Evolutionary conservation across 768 basidiomycete species (phyloP), one percentile per base, ranked within the genome.

Genomic region (Trichaptum fuscoviolaceum): DNA sequence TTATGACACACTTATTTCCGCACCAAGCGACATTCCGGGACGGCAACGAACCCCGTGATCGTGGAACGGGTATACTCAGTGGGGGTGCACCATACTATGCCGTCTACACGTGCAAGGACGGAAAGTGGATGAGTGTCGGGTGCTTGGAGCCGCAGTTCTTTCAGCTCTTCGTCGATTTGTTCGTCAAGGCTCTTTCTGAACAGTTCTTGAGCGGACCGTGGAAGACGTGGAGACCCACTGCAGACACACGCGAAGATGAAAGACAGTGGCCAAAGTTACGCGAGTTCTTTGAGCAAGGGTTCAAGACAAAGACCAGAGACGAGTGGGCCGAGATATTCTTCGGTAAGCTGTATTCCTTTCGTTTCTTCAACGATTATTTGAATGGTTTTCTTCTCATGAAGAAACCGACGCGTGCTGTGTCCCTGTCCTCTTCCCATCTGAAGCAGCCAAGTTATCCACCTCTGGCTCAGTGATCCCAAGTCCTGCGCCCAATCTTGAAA

Each of bases 51-150:
- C 42, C 42, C 42, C 42, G 77, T 26, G 75, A 76, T 25, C 81
- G 88, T 64, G 89, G 89, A 24, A 75, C 76, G 5, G 89, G 90
- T 70, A 58, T 82, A 0, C 83, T 94, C 24, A 92, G 92, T 69
- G 90, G 91, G 0, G 91, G 90, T 3, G 83, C 90, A 6, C 92
- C 92, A 0, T 93, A 87, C 77, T 95, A 95, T 71, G 82, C 81
- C 67, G 77, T 91, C 10, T 93, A 95, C 70, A 80, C 82, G 0
- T 93, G 91, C 73, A 80, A 85, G 65, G 91, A 90, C 72, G 88
- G 87, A 1, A 77, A 82, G 52, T 92, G 85, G 83, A 90, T 95
- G 83, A 85, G 88, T 1, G 84, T 94, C 27, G 91, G 85, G 30
- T 91, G 90, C 71, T 73, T 92, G 15, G 91, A 93, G 72, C 87